These are phyloP conservation scores for Plantago elongata DNA, from an alignment of 257 asterid genomes.

Conservation along the genomic window DNA sequence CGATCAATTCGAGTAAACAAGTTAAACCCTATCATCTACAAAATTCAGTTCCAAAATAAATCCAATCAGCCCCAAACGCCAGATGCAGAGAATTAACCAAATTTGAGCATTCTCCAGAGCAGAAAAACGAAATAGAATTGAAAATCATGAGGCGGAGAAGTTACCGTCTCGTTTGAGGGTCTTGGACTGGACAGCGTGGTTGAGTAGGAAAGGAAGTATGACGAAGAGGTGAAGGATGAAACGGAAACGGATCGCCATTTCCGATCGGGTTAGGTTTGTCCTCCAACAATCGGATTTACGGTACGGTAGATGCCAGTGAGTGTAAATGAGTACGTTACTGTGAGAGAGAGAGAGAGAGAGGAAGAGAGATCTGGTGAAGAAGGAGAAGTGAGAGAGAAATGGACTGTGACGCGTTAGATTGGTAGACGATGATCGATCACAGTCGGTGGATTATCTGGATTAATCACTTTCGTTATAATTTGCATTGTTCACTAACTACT, in stretches of 20 bases:
- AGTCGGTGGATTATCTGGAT: constrained; percentile 29
- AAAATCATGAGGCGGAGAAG: constrained; percentile 12
- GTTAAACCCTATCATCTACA: constrained; percentile 14
- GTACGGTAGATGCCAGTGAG: constrained; percentile 20
- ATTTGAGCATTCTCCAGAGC: background rate
- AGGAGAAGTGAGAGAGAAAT: constrained; percentile 18
- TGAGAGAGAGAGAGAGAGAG: constrained; percentile 15
- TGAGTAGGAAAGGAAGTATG: constrained; percentile 31
- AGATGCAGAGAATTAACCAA: background rate
- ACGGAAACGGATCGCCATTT: constrained; percentile 26
- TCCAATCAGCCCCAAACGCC: background rate
- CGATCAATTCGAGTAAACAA: constrained; percentile 16
- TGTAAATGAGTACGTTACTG: constrained; percentile 13
- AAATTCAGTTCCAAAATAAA: background rate
- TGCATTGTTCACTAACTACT: too few species aligned
- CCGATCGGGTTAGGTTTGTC: background rate
- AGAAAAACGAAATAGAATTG: background rate
- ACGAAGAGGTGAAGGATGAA: constrained; percentile 20
- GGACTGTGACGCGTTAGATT: constrained; percentile 25
- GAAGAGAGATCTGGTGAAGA: constrained; percentile 11
- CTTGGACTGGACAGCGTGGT: constrained; percentile 59
- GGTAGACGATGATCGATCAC: background rate
- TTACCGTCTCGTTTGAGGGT: constrained; percentile 92
- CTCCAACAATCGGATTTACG: constrained; percentile 21
- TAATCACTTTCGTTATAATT: background rate